These are phyloP conservation scores for Phlyctochytrium planicorne DNA, from an alignment of 192 early-diverging fungal genomes.

Conservation along the genomic window DNA sequence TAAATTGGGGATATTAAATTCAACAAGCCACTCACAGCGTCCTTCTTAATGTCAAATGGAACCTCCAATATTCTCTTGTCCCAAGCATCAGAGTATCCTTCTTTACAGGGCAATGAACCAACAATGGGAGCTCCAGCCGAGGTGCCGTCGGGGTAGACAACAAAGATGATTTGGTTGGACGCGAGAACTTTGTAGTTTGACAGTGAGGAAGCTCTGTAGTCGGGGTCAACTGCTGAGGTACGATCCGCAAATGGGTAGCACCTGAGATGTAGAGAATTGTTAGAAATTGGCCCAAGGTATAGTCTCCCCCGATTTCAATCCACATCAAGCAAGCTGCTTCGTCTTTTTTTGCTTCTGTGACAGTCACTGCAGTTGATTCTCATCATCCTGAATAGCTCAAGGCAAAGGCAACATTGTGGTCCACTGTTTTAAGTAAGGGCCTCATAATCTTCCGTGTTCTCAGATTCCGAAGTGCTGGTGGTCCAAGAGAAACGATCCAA, in stretches of 20 bases:
- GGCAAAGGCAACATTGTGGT: too few species aligned
- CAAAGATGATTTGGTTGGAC: background rate
- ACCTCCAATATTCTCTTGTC: background rate
- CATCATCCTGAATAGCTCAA: too few species aligned
- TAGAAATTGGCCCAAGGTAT: too few species aligned
- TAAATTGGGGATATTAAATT: background rate
- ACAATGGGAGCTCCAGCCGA: background rate
- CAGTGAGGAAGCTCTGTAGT: too few species aligned
- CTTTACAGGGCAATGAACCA: background rate
- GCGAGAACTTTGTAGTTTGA: background rate
- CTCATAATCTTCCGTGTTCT: too few species aligned
- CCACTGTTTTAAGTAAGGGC: too few species aligned
- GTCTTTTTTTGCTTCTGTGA: too few species aligned
- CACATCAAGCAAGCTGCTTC: too few species aligned
- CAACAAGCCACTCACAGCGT: background rate
- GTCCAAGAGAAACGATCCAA: too few species aligned
- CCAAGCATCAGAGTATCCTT: background rate
- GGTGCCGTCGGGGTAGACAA: background rate
- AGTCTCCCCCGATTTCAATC: too few species aligned
- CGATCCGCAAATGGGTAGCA: constrained; percentile 1
- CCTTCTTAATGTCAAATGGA: background rate
- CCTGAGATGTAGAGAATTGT: background rate
- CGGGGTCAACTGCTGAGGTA: background rate
- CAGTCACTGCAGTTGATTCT: too few species aligned
- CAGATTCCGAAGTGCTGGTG: too few species aligned